phyloP scores from a whole-genome alignment of 768 basidiomycete genomes.

The Suillus bovinus region DNA sequence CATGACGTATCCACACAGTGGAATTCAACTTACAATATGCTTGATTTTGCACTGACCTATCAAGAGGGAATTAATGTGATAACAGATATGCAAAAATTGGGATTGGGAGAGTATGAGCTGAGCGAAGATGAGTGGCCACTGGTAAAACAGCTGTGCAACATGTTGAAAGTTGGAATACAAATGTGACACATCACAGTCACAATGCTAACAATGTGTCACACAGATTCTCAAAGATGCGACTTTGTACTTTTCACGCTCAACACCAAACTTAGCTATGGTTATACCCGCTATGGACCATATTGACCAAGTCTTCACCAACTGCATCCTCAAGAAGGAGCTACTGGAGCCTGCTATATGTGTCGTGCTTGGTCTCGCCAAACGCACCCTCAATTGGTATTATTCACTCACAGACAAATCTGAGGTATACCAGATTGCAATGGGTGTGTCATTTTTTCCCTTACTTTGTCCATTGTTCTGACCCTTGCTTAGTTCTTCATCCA shows the following conservation, averaged over 20 bases:
- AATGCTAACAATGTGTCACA: background rate
- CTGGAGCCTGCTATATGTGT: conserved; percentile 3
- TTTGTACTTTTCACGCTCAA: conserved; percentile 20
- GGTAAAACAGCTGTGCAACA: conserved; percentile 20
- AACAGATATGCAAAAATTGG: conserved; percentile 13
- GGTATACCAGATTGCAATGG: conserved; percentile 30
- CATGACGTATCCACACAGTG: conserved; percentile 16
- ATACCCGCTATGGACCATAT: conserved; percentile 34
- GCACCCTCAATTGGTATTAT: conserved; percentile 28
- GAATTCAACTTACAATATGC: conserved; percentile 25
- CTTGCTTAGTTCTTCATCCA: conserved; percentile 29
- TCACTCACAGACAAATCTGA: conserved; percentile 21
- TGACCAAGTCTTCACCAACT: conserved; percentile 19
- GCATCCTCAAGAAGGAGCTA: conserved; percentile 13
- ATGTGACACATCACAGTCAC: background rate
- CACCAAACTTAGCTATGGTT: conserved; percentile 26
- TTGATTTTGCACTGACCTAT: conserved; percentile 22
- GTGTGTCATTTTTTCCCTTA: conserved; percentile 11
- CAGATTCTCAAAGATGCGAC: conserved; percentile 27
- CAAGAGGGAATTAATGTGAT: conserved; percentile 22
- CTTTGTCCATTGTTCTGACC: background rate
- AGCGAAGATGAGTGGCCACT: conserved; percentile 23
- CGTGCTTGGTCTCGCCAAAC: conserved; percentile 18
- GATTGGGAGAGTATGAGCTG: conserved; percentile 16
- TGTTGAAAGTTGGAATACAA: conserved; percentile 16